A percentile compares a stretch with the other conserved stretches of the same genome.
phyloP scores from a whole-genome alignment of 228 moss, liverwort and hornwort species.

The Sphagnum fallax region DNA sequence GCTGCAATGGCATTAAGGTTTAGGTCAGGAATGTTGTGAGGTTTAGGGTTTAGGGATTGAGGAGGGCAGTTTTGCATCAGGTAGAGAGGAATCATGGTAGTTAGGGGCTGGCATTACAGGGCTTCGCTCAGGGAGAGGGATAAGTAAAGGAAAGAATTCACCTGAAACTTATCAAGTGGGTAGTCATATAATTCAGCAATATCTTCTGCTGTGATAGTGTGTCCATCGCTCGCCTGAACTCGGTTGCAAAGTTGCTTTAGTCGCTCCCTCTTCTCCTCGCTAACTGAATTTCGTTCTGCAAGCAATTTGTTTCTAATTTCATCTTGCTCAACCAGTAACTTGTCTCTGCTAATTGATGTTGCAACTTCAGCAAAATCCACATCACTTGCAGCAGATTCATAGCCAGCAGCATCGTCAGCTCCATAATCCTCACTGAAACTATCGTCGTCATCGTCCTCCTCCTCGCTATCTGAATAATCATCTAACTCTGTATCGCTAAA shows the following conservation, averaged over 20 bases:
- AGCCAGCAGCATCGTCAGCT: background rate
- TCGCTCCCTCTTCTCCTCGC: background rate
- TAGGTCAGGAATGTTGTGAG: no score
- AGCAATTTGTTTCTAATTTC: no score
- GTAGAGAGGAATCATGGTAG: background rate
- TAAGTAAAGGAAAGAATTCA: constrained; percentile 3
- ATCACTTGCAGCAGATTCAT: constrained; percentile 16
- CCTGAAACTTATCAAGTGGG: constrained; percentile 78
- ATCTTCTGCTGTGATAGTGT: constrained; percentile 53
- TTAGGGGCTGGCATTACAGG: background rate
- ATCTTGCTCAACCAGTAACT: no score
- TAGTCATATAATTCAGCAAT: constrained; percentile 74
- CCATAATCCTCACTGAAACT: constrained; percentile 4
- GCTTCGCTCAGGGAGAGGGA: background rate
- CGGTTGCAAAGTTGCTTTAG: constrained; percentile 51
- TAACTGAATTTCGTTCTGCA: no score
- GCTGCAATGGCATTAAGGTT: no score
- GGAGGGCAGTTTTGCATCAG: background rate
- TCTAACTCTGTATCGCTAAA: background rate
- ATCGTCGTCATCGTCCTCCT: constrained; percentile 23
- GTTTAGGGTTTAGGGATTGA: background rate
- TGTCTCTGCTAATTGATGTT: background rate
- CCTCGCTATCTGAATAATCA: constrained; percentile 34
- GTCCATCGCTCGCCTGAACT: constrained; percentile 67
- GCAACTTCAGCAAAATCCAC: constrained; percentile 12